Conservation (phyloP, 345 rosid species). For the Hibiscus tridactylites region DNA sequence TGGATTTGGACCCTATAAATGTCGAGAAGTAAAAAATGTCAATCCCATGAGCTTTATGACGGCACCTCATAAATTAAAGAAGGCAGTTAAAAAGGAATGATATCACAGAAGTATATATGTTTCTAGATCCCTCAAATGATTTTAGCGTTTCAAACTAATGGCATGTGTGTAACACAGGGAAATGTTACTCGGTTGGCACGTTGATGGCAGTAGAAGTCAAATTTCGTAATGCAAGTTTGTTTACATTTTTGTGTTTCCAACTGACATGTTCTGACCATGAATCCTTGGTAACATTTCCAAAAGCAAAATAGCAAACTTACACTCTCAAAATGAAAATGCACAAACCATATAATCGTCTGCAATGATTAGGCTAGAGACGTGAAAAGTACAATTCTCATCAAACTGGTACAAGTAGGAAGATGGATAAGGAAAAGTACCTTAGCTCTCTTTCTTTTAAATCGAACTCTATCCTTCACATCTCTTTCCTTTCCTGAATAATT, state of each 20-base stretch:
- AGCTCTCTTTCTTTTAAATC: conserved; percentile 72
- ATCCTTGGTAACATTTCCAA: neutral
- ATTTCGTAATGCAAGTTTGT: neutral
- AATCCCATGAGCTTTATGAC: neutral
- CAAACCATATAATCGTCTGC: neutral
- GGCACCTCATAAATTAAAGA: neutral
- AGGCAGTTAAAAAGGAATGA: neutral
- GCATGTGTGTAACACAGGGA: neutral
- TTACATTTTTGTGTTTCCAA: neutral
- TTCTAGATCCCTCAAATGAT: neutral
- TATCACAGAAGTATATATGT: neutral
- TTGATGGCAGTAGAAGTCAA: neutral
- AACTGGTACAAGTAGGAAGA: neutral
- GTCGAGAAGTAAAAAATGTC: neutral
- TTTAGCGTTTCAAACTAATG: neutral
- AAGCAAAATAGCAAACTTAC: neutral
- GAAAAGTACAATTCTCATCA: neutral
- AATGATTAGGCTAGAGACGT: neutral
- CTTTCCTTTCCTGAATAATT: conserved; percentile 23
- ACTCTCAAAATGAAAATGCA: neutral
- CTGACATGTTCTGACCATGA: neutral
- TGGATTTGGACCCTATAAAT: conserved; percentile 78
- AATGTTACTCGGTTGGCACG: neutral
- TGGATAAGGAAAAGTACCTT: conserved; percentile 24
- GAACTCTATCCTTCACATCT: conserved; percentile 52